Evolutionary conservation across 2,329 filamentous ascomycete species (phyloP).

Genomic region (Aspergillus japonicus): DNA sequence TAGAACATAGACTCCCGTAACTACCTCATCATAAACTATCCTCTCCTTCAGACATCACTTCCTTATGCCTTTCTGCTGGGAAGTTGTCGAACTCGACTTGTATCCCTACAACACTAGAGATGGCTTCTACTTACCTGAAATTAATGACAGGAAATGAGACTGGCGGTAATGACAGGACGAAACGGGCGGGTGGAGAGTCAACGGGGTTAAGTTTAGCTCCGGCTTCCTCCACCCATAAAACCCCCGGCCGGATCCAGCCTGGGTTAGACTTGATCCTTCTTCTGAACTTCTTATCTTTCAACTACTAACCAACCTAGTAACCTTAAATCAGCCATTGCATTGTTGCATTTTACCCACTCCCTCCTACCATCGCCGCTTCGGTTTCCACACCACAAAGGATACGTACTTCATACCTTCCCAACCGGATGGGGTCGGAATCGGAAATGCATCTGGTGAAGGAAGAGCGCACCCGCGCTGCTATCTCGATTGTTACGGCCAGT

Average conservation of each 20-base stretch:
- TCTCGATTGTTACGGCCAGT: not conserved
- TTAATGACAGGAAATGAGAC: not conserved
- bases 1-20: too few species aligned
- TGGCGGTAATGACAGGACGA: not conserved
- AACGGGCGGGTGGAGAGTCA: not conserved
- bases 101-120: too few species aligned
- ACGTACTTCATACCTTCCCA: not conserved
- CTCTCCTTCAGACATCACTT: too few species aligned
- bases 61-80: too few species aligned
- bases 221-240: not conserved
- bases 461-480: not conserved
- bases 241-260: not conserved
- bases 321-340: not conserved
- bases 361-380: not conserved
- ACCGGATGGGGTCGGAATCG: not conserved
- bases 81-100: too few species aligned
- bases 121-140: too few species aligned
- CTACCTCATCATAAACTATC: too few species aligned
- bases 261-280: too few species aligned
- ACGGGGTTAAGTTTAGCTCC: not conserved
- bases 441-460: not conserved
- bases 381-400: not conserved
- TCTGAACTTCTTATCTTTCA: not conserved
- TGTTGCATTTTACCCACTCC: not conserved
- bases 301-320: not conserved